A percentile compares a stretch with the other conserved stretches of the same genome.
These are phyloP conservation scores for Myxozyma kluyveri DNA, from an alignment of 805 yeast genomes.

Conservation along the genomic window DNA sequence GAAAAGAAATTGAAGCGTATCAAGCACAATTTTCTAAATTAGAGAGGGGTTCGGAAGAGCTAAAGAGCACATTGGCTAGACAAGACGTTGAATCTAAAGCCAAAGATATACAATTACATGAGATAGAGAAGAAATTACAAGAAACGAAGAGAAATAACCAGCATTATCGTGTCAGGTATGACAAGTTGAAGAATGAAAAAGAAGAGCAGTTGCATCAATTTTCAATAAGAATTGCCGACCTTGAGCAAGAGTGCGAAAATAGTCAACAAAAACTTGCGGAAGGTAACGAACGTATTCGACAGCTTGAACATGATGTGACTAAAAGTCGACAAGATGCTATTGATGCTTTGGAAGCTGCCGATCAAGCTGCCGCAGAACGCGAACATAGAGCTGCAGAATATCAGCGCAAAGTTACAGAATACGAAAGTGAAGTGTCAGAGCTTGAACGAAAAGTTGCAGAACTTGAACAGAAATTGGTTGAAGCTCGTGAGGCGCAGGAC, in stretches of 20 bases:
- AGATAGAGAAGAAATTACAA: constrained; percentile 10
- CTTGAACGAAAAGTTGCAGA: not conserved
- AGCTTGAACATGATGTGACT: not conserved
- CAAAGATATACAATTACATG: constrained; percentile 9
- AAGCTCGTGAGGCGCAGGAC: constrained; percentile 7
- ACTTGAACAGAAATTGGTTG: not conserved
- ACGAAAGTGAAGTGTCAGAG: not conserved
- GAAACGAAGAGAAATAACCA: constrained; percentile 1
- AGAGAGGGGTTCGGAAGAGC: constrained; percentile 3
- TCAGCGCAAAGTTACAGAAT: not conserved
- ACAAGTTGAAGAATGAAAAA: constrained; percentile 5
- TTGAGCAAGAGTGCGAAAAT: not conserved
- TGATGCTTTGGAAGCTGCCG: not conserved
- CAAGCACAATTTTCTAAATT: constrained; percentile 7
- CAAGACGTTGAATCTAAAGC: constrained; percentile 2
- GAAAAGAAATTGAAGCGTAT: constrained; percentile 9
- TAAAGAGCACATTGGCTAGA: constrained; percentile 1
- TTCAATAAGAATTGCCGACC: not conserved
- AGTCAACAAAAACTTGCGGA: no score
- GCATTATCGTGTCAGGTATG: not conserved
- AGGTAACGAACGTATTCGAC: not conserved
- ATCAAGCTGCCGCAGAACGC: not conserved
- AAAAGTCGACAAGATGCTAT: not conserved
- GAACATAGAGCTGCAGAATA: not conserved
- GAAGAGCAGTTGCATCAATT: constrained; percentile 1